phyloP scores from a whole-genome alignment of 2,329 filamentous ascomycete genomes.

The Chaetomium sp. region DNA sequence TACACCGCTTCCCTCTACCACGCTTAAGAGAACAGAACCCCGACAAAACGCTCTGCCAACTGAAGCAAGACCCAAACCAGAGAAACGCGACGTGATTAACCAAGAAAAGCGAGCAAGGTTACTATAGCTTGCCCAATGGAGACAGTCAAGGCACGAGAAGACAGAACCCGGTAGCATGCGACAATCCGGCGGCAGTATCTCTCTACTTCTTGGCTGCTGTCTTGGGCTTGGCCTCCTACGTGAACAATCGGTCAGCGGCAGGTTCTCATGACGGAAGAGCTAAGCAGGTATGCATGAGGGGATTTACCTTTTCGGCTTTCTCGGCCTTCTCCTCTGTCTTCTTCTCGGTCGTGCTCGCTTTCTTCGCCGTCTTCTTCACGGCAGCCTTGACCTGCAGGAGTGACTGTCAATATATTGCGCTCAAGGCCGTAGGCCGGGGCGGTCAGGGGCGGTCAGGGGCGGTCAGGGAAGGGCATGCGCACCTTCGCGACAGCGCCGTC shows the following conservation, averaged over 20 bases:
- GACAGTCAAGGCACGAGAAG: background rate
- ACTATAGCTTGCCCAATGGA: conserved; percentile 2
- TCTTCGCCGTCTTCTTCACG: conserved; percentile 38
- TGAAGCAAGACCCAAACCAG: conserved; percentile 23
- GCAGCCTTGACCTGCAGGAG: conserved; percentile 38
- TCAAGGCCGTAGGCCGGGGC: too few relatives aligned
- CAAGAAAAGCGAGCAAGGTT: background rate
- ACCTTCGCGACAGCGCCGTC: conserved; percentile 41
- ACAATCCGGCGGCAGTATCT: conserved; percentile 33
- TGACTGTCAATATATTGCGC: conserved; percentile 3
- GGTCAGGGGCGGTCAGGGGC: too few relatives aligned
- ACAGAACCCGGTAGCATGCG: background rate
- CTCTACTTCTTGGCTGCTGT: conserved; percentile 39
- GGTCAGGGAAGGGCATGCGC: conserved; percentile 18
- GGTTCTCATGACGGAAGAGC: background rate
- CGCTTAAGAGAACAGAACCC: conserved; percentile 13
- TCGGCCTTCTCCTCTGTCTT: conserved; percentile 32
- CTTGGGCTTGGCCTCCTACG: conserved; percentile 38
- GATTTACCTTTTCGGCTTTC: conserved; percentile 29
- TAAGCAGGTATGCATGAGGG: background rate
- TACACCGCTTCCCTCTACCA: conserved; percentile 17
- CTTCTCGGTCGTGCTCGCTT: conserved; percentile 29
- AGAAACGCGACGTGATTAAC: conserved; percentile 9
- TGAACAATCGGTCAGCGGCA: conserved; percentile 2
- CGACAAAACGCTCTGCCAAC: conserved; percentile 15